Base-by-base conservation (phyloP, 306 rosid genomes). In the Luffa aegyptiaca region DNA sequence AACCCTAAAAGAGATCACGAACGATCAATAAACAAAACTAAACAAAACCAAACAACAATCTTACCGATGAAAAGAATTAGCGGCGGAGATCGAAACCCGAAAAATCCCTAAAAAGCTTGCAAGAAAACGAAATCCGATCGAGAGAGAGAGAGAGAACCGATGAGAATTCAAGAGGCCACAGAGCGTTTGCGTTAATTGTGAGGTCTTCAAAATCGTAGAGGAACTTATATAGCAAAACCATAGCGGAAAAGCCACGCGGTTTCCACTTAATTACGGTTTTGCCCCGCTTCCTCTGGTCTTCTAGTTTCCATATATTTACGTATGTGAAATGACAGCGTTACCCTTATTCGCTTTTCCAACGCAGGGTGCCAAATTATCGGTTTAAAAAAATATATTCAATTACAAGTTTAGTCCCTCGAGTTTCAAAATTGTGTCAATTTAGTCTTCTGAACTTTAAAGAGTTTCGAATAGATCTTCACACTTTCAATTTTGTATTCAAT, bases 161-260 rank as follows among this genome's bases (percentile, higher is more conserved):
- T 48, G 44, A 49, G 44, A 49, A 51, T 49, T 14, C 31, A 16
- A 49, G 61, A 31, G 44, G 56, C 78, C 12, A 61, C n/a, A 73
- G 39, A 49, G 1, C 45, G 78, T 49, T 73, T 31, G 78, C 61
- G 78, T 13, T 49, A 21, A 21, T 33, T 33, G 61, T 72, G 42
- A 73, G 61, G 42, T 8, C 8, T 51, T 8, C 26, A 2, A 1
- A 0, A 52, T 14, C 13, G 59, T 5, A 31, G 56, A 1, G 61
- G 61, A 13, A 16, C 20, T 71, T 73, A 73, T 73, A 73, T 73
- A 73, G 42, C 18, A 31, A 0, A 20, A 31, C 58, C 45, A 0
- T 16, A 48, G 77, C 78, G 78, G 61, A 73, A 73, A 73, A 73
- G 17, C 78, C 78, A 73, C 78, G 61, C 59, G 78, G 3, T 73